Evolutionary conservation across 371 early-diverging fungal species (phyloP).

Genomic region (Apophysomyces elegans): DNA sequence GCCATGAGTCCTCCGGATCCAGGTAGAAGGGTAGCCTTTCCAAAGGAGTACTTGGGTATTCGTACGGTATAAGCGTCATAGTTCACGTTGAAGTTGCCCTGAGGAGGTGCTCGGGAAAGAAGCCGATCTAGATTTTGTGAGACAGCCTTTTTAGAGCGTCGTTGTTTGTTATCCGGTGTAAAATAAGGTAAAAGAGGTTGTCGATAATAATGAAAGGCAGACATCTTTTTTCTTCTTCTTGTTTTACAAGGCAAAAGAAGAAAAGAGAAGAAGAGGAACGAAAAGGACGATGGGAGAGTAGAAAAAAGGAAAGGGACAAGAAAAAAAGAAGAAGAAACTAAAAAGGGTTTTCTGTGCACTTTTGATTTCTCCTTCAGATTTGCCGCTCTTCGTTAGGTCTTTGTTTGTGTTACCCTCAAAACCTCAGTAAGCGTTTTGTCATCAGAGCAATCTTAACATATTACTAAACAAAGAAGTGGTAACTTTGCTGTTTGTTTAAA

Average conservation of each 20-base stretch:
- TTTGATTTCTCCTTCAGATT: slow-evolving; percentile 10
- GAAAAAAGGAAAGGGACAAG: slow-evolving; percentile 8
- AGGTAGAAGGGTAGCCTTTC: slow-evolving; percentile 34
- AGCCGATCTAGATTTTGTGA: slow-evolving; percentile 21
- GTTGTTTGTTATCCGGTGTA: slow-evolving; percentile 12
- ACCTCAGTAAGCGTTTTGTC: too few species aligned
- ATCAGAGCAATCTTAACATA: too few species aligned
- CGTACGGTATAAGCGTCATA: slow-evolving; percentile 36
- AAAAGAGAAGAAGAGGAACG: slow-evolving; percentile 2
- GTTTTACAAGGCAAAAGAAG: neutral
- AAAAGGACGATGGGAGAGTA: too few species aligned
- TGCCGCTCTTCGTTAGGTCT: too few species aligned
- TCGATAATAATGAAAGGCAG: slow-evolving; percentile 5
- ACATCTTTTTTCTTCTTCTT: neutral
- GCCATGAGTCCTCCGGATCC: slow-evolving; percentile 48
- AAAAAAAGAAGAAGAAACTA: slow-evolving; percentile 3
- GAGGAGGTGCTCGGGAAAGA: slow-evolving; percentile 25
- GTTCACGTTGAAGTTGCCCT: slow-evolving; percentile 42
- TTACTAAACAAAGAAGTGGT: too few species aligned
- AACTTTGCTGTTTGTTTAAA: too few species aligned
- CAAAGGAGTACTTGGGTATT: slow-evolving; percentile 46
- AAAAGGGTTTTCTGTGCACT: neutral
- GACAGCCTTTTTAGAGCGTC: slow-evolving; percentile 6
- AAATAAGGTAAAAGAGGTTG: slow-evolving; percentile 8
- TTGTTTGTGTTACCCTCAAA: too few species aligned